These are phyloP conservation scores for Mycena galopus DNA, from an alignment of 768 basidiomycete genomes.

Conservation along the genomic window DNA sequence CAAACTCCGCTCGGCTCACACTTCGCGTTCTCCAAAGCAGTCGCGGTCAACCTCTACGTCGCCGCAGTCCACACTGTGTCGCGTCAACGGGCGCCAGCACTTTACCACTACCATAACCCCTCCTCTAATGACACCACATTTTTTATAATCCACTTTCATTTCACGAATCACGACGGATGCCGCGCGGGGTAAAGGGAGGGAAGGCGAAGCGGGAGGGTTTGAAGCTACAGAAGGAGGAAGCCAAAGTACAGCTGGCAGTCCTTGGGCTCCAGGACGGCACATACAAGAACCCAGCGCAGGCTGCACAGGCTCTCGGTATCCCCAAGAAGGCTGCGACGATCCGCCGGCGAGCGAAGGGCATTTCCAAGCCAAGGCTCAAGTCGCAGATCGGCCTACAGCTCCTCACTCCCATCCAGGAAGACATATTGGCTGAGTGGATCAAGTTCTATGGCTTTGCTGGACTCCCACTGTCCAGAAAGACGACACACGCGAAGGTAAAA, in stretches of 20 bases:
- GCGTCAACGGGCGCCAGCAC: no score
- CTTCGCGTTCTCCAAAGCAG: no score
- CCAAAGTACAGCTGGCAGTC: no score
- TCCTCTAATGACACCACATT: no score
- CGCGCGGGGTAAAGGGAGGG: no score
- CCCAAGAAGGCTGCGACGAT: background rate
- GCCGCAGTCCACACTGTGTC: no score
- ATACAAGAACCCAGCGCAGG: background rate
- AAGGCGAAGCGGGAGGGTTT: background rate
- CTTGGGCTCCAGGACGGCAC: background rate
- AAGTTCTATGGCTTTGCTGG: background rate
- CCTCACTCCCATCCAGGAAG: background rate
- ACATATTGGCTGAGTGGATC: background rate
- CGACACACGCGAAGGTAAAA: background rate
- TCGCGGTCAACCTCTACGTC: no score
- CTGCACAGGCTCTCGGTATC: background rate
- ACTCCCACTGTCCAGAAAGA: background rate
- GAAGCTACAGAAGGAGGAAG: background rate
- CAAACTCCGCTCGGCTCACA: no score
- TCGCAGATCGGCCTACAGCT: background rate
- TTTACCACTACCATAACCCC: no score
- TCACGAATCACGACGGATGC: no score
- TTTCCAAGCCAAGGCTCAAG: background rate
- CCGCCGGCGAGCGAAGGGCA: background rate
- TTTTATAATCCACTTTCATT: no score